phyloP scores from a whole-genome alignment of 805 yeast species.

The Isabelozyma heimii region DNA sequence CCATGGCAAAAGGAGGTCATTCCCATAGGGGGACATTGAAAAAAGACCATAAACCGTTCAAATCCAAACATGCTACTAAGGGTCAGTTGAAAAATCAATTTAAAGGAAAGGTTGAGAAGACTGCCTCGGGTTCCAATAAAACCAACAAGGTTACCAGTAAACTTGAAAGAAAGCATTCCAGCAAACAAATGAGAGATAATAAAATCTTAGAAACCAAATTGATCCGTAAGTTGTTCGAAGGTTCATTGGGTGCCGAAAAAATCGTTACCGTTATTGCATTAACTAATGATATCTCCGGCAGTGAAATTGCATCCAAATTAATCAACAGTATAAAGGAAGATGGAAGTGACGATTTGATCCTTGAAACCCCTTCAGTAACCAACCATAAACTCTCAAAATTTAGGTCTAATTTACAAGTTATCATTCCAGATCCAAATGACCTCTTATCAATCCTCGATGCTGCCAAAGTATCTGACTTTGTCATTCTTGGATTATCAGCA shows the following conservation, averaged over 20 bases:
- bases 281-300: slow-evolving; percentile 63
- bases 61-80: slow-evolving; percentile 87
- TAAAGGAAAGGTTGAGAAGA: slow-evolving; percentile 87
- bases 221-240: slow-evolving; percentile 73
- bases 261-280: slow-evolving; percentile 79
- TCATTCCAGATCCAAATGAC: slow-evolving; percentile 67
- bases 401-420: slow-evolving; percentile 70
- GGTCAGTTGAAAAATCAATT: slow-evolving; percentile 75
- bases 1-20: slow-evolving; percentile 47
- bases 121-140: slow-evolving; percentile 32
- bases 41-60: slow-evolving; percentile 85
- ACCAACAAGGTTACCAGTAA: slow-evolving; percentile 40
- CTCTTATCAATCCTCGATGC: slow-evolving; percentile 76
- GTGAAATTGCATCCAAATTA: slow-evolving; percentile 52
- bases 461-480: slow-evolving; percentile 85
- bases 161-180: slow-evolving; percentile 70
- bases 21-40: slow-evolving; percentile 84
- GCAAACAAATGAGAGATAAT: slow-evolving; percentile 71
- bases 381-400: slow-evolving; percentile 59
- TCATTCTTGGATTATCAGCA: slow-evolving; percentile 87
- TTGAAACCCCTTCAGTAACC: slow-evolving; percentile 48
- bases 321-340: slow-evolving; percentile 39
- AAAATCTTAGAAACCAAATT: slow-evolving; percentile 63
- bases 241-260: slow-evolving; percentile 76
- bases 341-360: slow-evolving; percentile 16